Evolutionary conservation across 1,284 basidiomycete species (phyloP), one percentile per base, ranked within the genome.

Genomic region (Violaceomyces palustris): DNA sequence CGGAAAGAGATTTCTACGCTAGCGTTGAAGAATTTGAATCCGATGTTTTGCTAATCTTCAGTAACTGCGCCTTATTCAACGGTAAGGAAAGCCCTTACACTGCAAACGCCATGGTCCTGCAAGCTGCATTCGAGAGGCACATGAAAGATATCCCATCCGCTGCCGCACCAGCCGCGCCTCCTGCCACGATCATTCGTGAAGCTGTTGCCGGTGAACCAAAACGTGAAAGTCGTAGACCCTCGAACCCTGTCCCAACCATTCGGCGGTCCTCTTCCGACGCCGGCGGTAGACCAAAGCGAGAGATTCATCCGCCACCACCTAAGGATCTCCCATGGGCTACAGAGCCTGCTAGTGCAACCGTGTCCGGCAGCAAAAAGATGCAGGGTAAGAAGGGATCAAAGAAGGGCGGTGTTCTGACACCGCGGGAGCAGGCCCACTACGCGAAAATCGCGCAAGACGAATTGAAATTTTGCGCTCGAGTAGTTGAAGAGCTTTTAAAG

Each of bases 261-360:
- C 81, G 85, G 32, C 84, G 86, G 22, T 83, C 82, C 14, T 74
- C 74, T 10, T 75, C 76, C n/a, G 74, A 74, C 22, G 78, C 78
- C 33, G 76, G 81, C 28, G 80, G 82, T n/a, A 83, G 93, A 17
- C 93, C 93, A 1, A 96, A 96, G 77, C 87, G 93, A 41, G 93
- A 97, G 74, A 92, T 96, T 29, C 91, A 96, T 67, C 89, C 92
- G 10, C 92, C 92, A 15, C 84, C 90, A 12, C 84, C 90, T 0
- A 91, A 90, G 74, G 93, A 97, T 64, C 76, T 94, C 17, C 82
- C 86, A 0, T 94, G 91, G 72, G 79, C 81, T 23, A 87, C 90
- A 65, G 79, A 75, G 32, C 62, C 73, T n/a, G 44, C 60, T 30
- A 57, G 51, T 31, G 53, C 44, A 21, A 52, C 55, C 11, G 38